A percentile compares a stretch with the other conserved stretches of the same genome.
Evolutionary conservation across 305 asterid species (phyloP).

Genomic region (Galium porrigens): DNA sequence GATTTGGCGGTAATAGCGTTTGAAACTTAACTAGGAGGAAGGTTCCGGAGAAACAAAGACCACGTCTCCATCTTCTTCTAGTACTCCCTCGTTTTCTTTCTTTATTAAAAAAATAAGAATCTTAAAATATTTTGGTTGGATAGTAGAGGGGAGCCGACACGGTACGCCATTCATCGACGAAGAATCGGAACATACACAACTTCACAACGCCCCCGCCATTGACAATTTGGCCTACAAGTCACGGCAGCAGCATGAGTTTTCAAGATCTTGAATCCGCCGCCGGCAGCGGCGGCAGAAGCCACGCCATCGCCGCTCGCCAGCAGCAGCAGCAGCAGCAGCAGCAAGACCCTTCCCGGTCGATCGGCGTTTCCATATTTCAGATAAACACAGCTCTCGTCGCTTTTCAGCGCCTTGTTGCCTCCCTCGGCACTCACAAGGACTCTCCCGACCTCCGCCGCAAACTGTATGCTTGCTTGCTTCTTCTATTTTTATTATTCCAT

Average conservation of each 20-base stretch:
- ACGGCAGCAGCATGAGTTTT: constrained; percentile 14
- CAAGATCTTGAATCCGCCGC: constrained; percentile 20
- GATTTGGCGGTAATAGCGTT: neutral
- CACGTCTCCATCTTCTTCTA: neutral
- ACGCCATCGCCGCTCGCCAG: neutral
- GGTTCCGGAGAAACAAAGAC: neutral
- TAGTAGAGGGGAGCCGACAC: neutral
- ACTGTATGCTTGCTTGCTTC: constrained; percentile 11
- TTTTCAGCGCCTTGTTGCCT: constrained; percentile 47
- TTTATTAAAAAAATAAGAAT: neutral
- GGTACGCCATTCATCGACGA: constrained; percentile 4
- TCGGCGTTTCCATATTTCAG: constrained; percentile 43
- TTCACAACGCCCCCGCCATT: neutral
- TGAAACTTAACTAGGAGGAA: neutral
- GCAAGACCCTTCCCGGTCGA: constrained; percentile 13
- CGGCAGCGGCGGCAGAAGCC: neutral
- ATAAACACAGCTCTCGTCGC: constrained; percentile 46
- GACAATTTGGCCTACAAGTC: neutral
- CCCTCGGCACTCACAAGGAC: constrained; percentile 56
- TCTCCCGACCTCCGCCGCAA: constrained; percentile 24
- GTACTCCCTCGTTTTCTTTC: neutral
- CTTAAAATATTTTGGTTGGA: neutral
- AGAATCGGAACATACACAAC: neutral
- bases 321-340: constrained; percentile 4
- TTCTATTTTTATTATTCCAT: neutral